A percentile compares a stretch with the other conserved stretches of the same genome.
Conservation (phyloP, 75 land plant species). For the Cupressus sempervirens region DNA sequence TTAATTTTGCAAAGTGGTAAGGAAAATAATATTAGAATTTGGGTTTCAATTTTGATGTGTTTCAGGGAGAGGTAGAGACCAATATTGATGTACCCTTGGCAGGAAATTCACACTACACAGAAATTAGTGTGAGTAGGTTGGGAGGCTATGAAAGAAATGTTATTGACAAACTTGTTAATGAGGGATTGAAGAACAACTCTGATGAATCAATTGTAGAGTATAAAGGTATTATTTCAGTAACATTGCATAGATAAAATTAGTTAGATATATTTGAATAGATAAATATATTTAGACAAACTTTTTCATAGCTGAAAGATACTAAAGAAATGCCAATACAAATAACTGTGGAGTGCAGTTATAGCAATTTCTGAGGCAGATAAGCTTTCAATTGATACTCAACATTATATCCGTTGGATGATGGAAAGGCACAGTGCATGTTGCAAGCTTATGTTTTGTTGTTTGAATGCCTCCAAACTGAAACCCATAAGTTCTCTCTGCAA, state of each 20-base stretch:
- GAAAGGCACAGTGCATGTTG: constrained; percentile 22
- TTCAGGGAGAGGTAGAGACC: constrained; percentile 24
- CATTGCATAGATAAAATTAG: too few relatives aligned
- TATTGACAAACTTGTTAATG: constrained; percentile 17
- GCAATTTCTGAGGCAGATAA: constrained; percentile 29
- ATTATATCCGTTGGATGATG: constrained; percentile 38
- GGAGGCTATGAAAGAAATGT: constrained; percentile 40
- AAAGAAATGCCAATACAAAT: neutral
- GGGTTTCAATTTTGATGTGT: neutral
- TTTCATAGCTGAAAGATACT: too few relatives aligned
- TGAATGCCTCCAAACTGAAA: constrained; percentile 32
- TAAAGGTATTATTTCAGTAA: neutral
- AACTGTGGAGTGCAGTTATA: constrained; percentile 21
- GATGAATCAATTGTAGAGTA: neutral
- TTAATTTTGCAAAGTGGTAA: too few relatives aligned
- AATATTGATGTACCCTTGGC: constrained; percentile 22
- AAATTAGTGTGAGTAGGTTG: constrained; percentile 29
- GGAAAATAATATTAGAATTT: too few relatives aligned
- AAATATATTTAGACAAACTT: too few relatives aligned
- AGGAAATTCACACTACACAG: constrained; percentile 21
- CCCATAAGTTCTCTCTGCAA: constrained; percentile 25
- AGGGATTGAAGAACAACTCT: neutral
- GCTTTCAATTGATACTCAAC: constrained; percentile 32
- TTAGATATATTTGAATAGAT: too few relatives aligned
- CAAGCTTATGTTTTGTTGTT: constrained; percentile 39